Evolutionary conservation across 495 filamentous ascomycete species (phyloP), one percentile per base, ranked within the genome.

Genomic region (Aspergillus baeticus): DNA sequence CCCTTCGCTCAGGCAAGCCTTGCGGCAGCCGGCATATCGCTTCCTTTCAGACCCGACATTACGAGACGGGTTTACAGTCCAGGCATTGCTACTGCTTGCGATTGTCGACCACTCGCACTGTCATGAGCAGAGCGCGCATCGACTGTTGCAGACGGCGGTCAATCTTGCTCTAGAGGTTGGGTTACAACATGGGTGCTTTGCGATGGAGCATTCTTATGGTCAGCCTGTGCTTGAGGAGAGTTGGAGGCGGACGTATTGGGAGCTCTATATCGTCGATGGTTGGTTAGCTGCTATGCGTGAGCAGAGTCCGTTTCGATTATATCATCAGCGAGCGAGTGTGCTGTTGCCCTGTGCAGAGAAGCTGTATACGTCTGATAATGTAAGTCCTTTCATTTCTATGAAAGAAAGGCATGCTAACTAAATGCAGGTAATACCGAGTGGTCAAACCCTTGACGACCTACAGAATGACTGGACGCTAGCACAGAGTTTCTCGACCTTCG

Each of bases 221-320:
- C 71, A 79, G 36, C 64, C 71, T 3, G 65, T 86, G 8, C 47
- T 87, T n/a, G 84, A 81, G 20, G 90, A 94, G 63, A 86, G 86
- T 69, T 90, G 87, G 85, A 76, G 89, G 17, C 73, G 90, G 45
- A 92, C 89, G 10, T 92, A 87, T 84, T 94, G 89, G 89, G 88
- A 92, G 61, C 69, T 94, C 36, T 92, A 84, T 65, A 81, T 90
- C 42, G 79, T 87, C 3, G 88, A 92, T 54, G 74, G 69, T 0
- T 57, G 77, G 31, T 57, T 79, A 26, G 69, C 77, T 1, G 73
- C 65, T 5, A 59, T 63, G 44, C 33, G 62, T 5, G 64, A 65
- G 23, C 56, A 63, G 17, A 54, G 49, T 23, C 44, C 57, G 6
- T 77, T 74, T 49, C 46, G 54, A 10, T 60, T 76, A n/a, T 71